Evolutionary conservation across 2,329 filamentous ascomycete genomes (phyloP), one percentile per base, ranked within the genome.

Genomic region (Calonectria honghensis): DNA sequence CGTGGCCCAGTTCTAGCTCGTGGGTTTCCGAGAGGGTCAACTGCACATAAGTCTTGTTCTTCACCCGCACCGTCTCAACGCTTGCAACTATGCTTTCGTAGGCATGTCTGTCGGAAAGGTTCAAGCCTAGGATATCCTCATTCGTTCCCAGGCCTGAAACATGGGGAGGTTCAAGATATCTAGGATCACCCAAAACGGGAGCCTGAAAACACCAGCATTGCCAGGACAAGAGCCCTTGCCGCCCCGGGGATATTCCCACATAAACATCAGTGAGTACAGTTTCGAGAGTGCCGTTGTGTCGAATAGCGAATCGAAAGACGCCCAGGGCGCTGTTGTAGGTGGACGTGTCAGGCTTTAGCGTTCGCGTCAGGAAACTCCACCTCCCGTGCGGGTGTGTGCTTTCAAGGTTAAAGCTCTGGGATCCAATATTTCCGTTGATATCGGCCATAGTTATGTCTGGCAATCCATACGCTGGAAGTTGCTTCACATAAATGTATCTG

Each of bases 401-500:
- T 1, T 39, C 11, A 10, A 59, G 32, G n/a, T 11, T 10, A 14
- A 37, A 32, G 18, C 11, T n/a, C 3, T 57, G 20, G 11, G 20
- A 59, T 59, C 54, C 54, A 4, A 16, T 10, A 6, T 39, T 13
- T 24, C 54, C 54, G 6, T 59, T 11, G 2, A 35, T 1, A n/a
- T 35, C n/a, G 2, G 54, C 37, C 6, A 59, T 10, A 14, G 13
- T 35, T 27, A 59, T 37, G 4, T 59, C 54, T 14, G 32, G 54
- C 54, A 59, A 14, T 9, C 54, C 32, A 6, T 59, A 59, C 20
- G n/a, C 4, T 6, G 54, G 31, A 4, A 37, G 31, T 11, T 59
- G 54, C n/a, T 59, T 59, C 32, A 59, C 54, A 39, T 59, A 59
- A 11, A 59, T 9, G 16, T 59, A 59, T 27, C 9, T 59, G 2